A percentile compares a stretch with the other conserved stretches of the same genome.
phyloP scores from a whole-genome alignment of 2,329 filamentous ascomycete species.

The Paraconiothyrium sp. region DNA sequence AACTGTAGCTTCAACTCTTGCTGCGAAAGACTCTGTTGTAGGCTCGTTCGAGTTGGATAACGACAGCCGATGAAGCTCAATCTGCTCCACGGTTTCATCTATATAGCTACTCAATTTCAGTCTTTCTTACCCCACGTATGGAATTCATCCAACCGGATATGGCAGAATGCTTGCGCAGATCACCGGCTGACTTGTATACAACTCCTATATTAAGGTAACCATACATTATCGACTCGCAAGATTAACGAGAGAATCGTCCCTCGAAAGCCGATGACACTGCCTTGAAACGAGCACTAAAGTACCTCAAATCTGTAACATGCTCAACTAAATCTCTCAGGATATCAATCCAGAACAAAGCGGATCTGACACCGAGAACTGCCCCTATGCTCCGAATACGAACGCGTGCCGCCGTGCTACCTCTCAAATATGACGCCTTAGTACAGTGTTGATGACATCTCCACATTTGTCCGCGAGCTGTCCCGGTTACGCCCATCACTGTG shows the following conservation, averaged over 20 bases:
- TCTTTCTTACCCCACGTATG: conserved; percentile 16
- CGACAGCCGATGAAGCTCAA: conserved; percentile 20
- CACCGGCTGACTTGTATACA: conserved; percentile 25
- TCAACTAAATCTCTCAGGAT: conserved; percentile 8
- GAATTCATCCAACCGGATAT: conserved; percentile 27
- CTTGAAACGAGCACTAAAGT: conserved; percentile 16
- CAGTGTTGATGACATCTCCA: conserved; percentile 14
- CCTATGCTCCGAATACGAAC: conserved; percentile 28
- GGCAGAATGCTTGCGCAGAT: conserved; percentile 25
- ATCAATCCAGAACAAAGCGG: not conserved
- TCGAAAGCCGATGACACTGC: conserved; percentile 17
- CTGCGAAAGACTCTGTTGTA: not conserved
- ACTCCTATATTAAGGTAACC: conserved; percentile 28
- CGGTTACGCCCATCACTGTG: conserved; percentile 10
- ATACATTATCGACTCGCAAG: conserved; percentile 22
- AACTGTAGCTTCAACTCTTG: not conserved
- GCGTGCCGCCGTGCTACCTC: conserved; percentile 13
- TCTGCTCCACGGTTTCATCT: conserved; percentile 38
- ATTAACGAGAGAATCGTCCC: conserved; percentile 21
- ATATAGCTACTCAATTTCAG: conserved; percentile 33
- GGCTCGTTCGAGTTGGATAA: not conserved
- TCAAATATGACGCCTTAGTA: conserved; percentile 14
- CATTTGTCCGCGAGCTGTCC: conserved; percentile 14
- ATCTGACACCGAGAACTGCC: conserved; percentile 2
- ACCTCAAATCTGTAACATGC: conserved; percentile 23